These are phyloP conservation scores for Lasiosphaeriaceae sp. DNA, from an alignment of 495 filamentous ascomycete genomes.

Conservation along the genomic window DNA sequence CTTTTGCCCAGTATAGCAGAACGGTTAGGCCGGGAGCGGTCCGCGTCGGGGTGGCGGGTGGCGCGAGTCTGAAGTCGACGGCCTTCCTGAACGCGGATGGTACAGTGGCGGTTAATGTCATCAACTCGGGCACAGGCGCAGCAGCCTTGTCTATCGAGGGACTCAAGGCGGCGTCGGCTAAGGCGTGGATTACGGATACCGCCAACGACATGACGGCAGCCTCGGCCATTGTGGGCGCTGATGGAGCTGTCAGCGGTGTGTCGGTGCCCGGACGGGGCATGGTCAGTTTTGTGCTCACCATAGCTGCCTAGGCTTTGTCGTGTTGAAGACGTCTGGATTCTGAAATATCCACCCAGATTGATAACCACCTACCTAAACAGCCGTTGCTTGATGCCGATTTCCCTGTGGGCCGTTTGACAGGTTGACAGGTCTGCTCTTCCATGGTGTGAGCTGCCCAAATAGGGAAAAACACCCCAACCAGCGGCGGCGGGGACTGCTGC, in stretches of 20 bases:
- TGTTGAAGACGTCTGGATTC: too few species aligned
- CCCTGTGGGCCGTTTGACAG: too few species aligned
- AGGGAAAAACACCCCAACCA: too few species aligned
- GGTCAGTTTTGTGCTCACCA: conserved; percentile 10
- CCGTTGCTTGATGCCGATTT: too few species aligned
- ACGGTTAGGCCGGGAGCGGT: conserved; percentile 46
- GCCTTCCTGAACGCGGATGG: conserved; percentile 49
- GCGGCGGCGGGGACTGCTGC: too few species aligned
- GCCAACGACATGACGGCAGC: conserved; percentile 12
- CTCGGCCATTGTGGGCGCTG: neutral
- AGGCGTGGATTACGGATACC: conserved; percentile 32
- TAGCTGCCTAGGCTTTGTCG: neutral
- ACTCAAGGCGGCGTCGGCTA: conserved; percentile 17
- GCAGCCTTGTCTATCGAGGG: conserved; percentile 26
- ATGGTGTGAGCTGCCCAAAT: too few species aligned
- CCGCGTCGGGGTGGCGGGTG: conserved; percentile 36
- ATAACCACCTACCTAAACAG: too few species aligned
- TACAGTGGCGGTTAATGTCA: conserved; percentile 38
- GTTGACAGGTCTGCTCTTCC: too few species aligned
- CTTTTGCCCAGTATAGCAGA: conserved; percentile 45
- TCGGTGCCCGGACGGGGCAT: conserved; percentile 13
- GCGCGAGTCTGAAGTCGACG: conserved; percentile 33
- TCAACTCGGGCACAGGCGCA: conserved; percentile 38
- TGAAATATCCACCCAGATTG: too few species aligned
- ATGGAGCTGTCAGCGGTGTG: conserved; percentile 10